Base-by-base conservation (phyloP, 495 filamentous ascomycete genomes). In the Bryoglossum gracile region DNA sequence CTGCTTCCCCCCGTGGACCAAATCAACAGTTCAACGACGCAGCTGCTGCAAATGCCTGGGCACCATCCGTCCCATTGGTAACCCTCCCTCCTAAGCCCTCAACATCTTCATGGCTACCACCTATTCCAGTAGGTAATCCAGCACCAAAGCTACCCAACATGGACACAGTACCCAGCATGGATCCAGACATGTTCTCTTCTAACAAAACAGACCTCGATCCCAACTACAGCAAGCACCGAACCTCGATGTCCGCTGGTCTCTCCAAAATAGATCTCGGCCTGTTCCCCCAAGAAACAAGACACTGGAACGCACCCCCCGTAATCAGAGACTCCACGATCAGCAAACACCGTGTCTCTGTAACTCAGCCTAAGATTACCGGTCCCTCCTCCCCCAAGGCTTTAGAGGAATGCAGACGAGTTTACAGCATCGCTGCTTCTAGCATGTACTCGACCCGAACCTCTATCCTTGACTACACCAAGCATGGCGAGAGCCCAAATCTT, bases 271-370 rank as follows among this genome's bases (percentile, higher is more conserved):
- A 30, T 13, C 5, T 6, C 6, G 13, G 13, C 26, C 26, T 6
- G 13, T 30, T 5, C 6, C 26, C 26, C 26, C 5, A 6, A 13
- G 6, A 5, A 5, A 13, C 26, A 6, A 13, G 5, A 6, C 26
- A 5, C 13, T 6, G 6, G 25, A n/a, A 8, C 22, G 23, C n/a
- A 14, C 0, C 4, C 8, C 33, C 47, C 9, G 24, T 58, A 4
- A 58, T 58, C 19, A 46, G 55, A 3, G 55, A 58, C 21, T 51
- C 50, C 4, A 34, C 38, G 3, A 46, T 53, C n/a, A 50, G 17
- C 41, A 50, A 44, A 33, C 50, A 53, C 24, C 13, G 35, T 2
- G 55, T 54, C 23, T 53, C 54, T 22, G 35, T 57, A 5, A 35
- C 33, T 23, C 44, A 24, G 33, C 54, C 49, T 18, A 9, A 23